phyloP scores from a whole-genome alignment of 495 filamentous ascomycete species.

The Tetracladium setigerum region DNA sequence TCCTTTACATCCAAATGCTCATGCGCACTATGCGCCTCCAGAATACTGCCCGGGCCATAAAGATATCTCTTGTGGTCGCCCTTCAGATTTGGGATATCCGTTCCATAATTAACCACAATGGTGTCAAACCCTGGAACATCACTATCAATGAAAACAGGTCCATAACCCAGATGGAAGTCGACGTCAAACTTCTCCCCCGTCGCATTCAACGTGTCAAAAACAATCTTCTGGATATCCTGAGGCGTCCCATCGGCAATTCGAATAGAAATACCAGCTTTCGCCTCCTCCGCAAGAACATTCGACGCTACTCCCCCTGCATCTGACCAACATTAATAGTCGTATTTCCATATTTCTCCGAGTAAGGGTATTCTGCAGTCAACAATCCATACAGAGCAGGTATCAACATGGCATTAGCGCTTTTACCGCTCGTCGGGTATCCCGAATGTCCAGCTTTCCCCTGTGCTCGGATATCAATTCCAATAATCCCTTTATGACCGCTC shows the following conservation, averaged over 20 bases:
- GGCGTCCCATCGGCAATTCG: slow-evolving; percentile 69
- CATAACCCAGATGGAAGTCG: slow-evolving; percentile 53
- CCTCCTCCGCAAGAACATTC: slow-evolving; percentile 77
- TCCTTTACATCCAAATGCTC: slow-evolving; percentile 69
- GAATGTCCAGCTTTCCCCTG: slow-evolving; percentile 77
- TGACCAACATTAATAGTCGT: slow-evolving; percentile 82
- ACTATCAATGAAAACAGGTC: slow-evolving; percentile 66
- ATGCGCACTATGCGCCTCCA: slow-evolving; percentile 81
- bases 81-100: slow-evolving; percentile 73
- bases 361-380: slow-evolving; percentile 59
- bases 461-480: slow-evolving; percentile 53
- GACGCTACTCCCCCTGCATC: slow-evolving; percentile 77
- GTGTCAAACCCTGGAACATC: slow-evolving; percentile 78
- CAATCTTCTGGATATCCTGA: slow-evolving; percentile 40
- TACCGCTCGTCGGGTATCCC: slow-evolving; percentile 82
- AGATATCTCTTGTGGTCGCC: slow-evolving; percentile 73
- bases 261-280: slow-evolving; percentile 57
- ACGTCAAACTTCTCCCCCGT: slow-evolving; percentile 53
- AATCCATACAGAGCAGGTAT: slow-evolving; percentile 58
- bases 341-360: slow-evolving; percentile 67
- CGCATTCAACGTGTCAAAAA: slow-evolving; percentile 51
- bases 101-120: slow-evolving; percentile 82
- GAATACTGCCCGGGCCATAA: slow-evolving; percentile 82
- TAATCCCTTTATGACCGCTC: slow-evolving; percentile 81
- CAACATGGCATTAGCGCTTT: slow-evolving; percentile 68